Evolutionary conservation across 805 yeast genomes (phyloP).

Genomic region (Ogataea polymorpha): DNA sequence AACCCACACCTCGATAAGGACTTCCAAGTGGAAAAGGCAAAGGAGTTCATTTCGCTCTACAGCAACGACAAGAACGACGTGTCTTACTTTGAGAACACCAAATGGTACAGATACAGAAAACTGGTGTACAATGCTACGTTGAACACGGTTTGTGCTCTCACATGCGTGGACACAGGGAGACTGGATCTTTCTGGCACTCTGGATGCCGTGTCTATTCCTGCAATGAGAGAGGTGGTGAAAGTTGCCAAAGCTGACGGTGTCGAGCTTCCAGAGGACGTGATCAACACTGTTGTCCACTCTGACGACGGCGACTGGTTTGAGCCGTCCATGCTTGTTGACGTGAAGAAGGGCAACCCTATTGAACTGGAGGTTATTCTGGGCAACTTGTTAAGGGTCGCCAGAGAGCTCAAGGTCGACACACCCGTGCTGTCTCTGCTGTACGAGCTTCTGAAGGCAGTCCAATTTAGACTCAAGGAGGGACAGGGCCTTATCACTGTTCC

Average conservation of each 20-base stretch:
- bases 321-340: conserved; percentile 72
- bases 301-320: conserved; percentile 57
- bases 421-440: conserved; percentile 63
- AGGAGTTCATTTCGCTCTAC: conserved; percentile 46
- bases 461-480: conserved; percentile 57
- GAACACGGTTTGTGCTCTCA: conserved; percentile 60
- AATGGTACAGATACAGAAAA: conserved; percentile 58
- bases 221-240: conserved; percentile 62
- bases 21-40: conserved; percentile 33
- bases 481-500: conserved; percentile 47
- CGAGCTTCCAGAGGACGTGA: conserved; percentile 44
- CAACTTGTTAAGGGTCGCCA: conserved; percentile 53
- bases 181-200: conserved; percentile 43
- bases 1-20: conserved; percentile 35
- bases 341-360: conserved; percentile 58
- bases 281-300: conserved; percentile 48
- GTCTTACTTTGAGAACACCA: conserved; percentile 41
- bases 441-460: conserved; percentile 55
- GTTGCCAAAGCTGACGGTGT: conserved; percentile 72
- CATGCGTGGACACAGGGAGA: conserved; percentile 59
- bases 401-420: conserved; percentile 44
- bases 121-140: conserved; percentile 67
- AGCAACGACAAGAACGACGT: conserved; percentile 40
- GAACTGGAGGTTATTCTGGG: conserved; percentile 75
- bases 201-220: conserved; percentile 45